A percentile compares a stretch with the other conserved stretches of the same genome.
Conservation (phyloP, 2,329 filamentous ascomycete genomes). For the Pezicula carpinea region DNA sequence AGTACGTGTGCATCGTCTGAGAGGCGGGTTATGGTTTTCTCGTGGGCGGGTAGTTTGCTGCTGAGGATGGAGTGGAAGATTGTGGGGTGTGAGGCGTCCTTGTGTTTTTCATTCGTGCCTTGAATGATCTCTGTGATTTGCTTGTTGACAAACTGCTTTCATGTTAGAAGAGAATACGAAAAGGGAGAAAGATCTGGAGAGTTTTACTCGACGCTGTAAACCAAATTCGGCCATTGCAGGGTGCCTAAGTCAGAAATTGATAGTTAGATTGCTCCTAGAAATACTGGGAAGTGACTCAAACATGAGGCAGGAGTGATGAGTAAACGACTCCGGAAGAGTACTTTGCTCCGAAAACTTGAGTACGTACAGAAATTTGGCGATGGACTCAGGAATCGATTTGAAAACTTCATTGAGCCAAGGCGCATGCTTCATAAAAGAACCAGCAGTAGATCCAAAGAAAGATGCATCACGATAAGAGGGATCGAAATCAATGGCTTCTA, state of each 20-base stretch:
- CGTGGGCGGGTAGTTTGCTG: background rate
- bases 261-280: no score
- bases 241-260: no score
- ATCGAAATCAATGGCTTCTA: slow-evolving; percentile 15
- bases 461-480: slow-evolving; percentile 15
- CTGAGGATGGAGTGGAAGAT: slow-evolving; percentile 3
- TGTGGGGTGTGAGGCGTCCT: slow-evolving; percentile 9
- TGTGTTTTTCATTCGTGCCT: background rate
- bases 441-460: slow-evolving; percentile 9
- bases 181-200: background rate
- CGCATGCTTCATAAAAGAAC: slow-evolving; percentile 11
- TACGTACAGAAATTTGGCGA: slow-evolving; percentile 3
- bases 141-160: no score
- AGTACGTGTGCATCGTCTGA: slow-evolving; percentile 32
- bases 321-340: no score
- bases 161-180: background rate
- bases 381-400: slow-evolving; percentile 10
- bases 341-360: no score
- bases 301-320: no score
- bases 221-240: slow-evolving; percentile 9
- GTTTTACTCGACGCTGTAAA: slow-evolving; percentile 7
- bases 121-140: slow-evolving; percentile 1
- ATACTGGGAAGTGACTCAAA: no score
- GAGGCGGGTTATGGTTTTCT: slow-evolving; percentile 19
- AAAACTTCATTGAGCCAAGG: slow-evolving; percentile 12